Conservation (phyloP, 2,329 filamentous ascomycete genomes). For the Blumeriella jaapii region DNA sequence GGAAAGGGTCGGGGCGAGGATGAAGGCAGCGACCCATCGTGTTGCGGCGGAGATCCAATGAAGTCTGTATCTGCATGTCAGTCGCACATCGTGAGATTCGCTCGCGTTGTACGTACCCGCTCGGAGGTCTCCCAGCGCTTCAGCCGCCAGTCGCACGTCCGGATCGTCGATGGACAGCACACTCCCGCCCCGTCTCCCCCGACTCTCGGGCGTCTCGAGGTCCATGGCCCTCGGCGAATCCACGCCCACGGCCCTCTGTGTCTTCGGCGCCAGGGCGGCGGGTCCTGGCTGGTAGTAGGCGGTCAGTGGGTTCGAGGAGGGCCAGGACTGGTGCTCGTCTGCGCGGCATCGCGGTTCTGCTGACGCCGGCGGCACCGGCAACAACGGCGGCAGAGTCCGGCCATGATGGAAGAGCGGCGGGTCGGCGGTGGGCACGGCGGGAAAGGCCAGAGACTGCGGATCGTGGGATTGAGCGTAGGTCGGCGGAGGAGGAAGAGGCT, state of each 20-base stretch:
- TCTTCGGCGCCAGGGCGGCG: constrained; percentile 23
- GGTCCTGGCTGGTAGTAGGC: constrained; percentile 26
- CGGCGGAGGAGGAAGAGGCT: too few relatives aligned
- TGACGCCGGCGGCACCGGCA: constrained; percentile 18
- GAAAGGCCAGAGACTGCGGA: constrained; percentile 21
- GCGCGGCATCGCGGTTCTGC: constrained; percentile 17
- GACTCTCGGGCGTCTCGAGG: constrained; percentile 23
- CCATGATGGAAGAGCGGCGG: constrained; percentile 23
- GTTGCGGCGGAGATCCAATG: constrained; percentile 47
- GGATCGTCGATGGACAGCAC: constrained; percentile 45
- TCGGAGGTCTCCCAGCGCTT: constrained; percentile 63
- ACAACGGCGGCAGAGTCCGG: constrained; percentile 23
- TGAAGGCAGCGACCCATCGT: constrained; percentile 15
- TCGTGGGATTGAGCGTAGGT: constrained; percentile 25
- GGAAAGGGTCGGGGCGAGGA: constrained; percentile 29
- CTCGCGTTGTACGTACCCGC: constrained; percentile 45
- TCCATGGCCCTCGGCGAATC: constrained; percentile 25
- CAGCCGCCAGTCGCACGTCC: constrained; percentile 58
- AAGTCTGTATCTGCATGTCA: constrained; percentile 43
- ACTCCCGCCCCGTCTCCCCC: constrained; percentile 24
- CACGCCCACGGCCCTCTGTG: constrained; percentile 7
- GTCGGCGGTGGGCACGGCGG: constrained; percentile 22
- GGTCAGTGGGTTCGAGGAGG: constrained; percentile 26
- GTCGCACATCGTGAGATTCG: constrained; percentile 5
- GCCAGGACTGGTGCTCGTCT: constrained; percentile 24